phyloP scores from a whole-genome alignment of 208 protist species.

The Crithidia brevicula region DNA sequence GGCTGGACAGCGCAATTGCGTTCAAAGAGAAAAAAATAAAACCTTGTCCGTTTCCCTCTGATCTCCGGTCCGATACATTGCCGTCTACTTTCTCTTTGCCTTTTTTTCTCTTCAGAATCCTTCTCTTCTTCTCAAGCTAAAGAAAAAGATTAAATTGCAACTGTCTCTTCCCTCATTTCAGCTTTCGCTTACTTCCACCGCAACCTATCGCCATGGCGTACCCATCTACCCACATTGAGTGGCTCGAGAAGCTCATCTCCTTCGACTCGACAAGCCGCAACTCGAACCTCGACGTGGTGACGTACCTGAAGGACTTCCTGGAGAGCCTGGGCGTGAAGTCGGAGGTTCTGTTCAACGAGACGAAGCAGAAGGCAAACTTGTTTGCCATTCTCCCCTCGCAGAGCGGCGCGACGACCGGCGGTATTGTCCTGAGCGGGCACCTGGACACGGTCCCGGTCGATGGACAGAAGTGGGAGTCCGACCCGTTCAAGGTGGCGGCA shows the following conservation, averaged over 20 bases:
- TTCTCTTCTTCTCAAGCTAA: no score
- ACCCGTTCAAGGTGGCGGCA: constrained; percentile 42
- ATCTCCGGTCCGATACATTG: no score
- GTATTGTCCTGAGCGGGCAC: constrained; percentile 61
- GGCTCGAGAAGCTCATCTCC: constrained; percentile 52
- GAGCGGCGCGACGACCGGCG: constrained; percentile 34
- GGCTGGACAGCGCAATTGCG: no score
- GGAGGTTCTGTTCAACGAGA: constrained; percentile 38
- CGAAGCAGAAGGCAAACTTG: constrained; percentile 48
- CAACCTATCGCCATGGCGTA: constrained; percentile 14
- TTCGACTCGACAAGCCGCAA: constrained; percentile 54
- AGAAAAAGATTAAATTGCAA: no score
- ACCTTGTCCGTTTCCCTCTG: no score
- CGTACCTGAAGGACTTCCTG: constrained; percentile 34
- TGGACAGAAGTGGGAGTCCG: constrained; percentile 56
- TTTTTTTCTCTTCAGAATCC: no score
- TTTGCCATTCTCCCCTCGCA: constrained; percentile 50
- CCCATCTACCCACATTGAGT: constrained; percentile 24
- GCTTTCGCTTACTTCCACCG: background rate
- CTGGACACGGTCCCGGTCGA: constrained; percentile 59
- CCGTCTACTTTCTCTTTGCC: no score
- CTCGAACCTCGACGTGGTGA: constrained; percentile 54
- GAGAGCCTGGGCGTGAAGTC: constrained; percentile 33
- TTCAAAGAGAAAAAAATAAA: no score
- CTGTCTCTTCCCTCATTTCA: background rate